phyloP scores from a whole-genome alignment of 192 early-diverging fungal genomes.

The Mortierella antarctica region DNA sequence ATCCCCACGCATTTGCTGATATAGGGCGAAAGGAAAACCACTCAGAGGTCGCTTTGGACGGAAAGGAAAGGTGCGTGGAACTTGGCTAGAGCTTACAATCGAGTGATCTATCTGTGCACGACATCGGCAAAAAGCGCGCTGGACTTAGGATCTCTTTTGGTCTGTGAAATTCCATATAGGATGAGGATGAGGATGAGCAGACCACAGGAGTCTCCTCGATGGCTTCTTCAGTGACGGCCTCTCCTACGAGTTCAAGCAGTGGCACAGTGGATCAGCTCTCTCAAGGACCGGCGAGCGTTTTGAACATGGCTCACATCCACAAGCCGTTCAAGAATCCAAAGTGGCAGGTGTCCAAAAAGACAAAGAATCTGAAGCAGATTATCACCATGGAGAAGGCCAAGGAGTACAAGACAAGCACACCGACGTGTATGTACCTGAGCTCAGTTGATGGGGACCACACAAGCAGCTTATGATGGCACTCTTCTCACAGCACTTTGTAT shows the following conservation, averaged over 20 bases:
- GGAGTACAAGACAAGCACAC: conserved; percentile 36
- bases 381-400: conserved; percentile 73
- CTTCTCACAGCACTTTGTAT: neutral
- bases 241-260: conserved; percentile 33
- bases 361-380: conserved; percentile 87
- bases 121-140: neutral
- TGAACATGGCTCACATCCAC: conserved; percentile 49
- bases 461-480: neutral
- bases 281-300: neutral
- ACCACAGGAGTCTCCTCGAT: conserved; percentile 41
- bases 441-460: neutral
- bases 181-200: conserved; percentile 40
- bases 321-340: conserved; percentile 82
- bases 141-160: neutral
- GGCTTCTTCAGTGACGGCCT: conserved; percentile 39
- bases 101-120: neutral
- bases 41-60: conserved; percentile 29
- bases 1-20: neutral
- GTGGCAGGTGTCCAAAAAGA: conserved; percentile 74
- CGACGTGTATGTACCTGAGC: conserved; percentile 15
- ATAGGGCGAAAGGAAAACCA: conserved; percentile 33
- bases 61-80: conserved; percentile 18
- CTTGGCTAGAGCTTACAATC: neutral
- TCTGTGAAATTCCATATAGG: conserved; percentile 10
- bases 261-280: neutral